These are phyloP conservation scores for Ormosia semicastrata DNA, from an alignment of 306 rosid genomes.

Conservation along the genomic window DNA sequence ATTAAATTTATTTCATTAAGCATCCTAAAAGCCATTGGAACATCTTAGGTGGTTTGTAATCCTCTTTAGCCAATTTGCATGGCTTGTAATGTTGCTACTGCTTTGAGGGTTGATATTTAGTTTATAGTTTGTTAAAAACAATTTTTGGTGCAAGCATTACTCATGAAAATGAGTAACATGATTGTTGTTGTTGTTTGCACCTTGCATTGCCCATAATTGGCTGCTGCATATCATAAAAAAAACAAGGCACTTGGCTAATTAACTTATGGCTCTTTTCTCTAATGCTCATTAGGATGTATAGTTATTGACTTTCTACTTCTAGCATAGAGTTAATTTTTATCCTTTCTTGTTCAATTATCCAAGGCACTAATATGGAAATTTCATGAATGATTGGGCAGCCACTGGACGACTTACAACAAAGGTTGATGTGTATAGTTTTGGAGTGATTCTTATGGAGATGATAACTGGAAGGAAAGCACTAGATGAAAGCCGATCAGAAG, in stretches of 20 bases:
- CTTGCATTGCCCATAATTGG: not conserved
- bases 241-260: not conserved
- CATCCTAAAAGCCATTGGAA: not conserved
- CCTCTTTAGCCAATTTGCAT: not conserved
- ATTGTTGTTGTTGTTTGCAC: not conserved
- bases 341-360: not conserved
- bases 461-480: slow-evolving; percentile 79
- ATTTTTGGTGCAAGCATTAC: not conserved
- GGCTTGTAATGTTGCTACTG: not conserved
- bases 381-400: slow-evolving; percentile 41
- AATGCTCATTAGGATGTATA: not conserved
- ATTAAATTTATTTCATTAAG: not conserved
- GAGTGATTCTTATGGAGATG: slow-evolving; percentile 93
- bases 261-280: not conserved
- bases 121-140: not conserved
- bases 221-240: not conserved
- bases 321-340: not conserved
- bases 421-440: slow-evolving; percentile 86
- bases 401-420: slow-evolving; percentile 85
- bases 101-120: not conserved
- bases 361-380: not conserved
- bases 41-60: not conserved
- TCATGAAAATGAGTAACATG: not conserved
- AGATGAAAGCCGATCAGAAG: slow-evolving; percentile 73
- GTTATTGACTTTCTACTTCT: not conserved